These are phyloP conservation scores for Ustilago trichophora DNA, from an alignment of 1,284 basidiomycete genomes.

Conservation along the genomic window DNA sequence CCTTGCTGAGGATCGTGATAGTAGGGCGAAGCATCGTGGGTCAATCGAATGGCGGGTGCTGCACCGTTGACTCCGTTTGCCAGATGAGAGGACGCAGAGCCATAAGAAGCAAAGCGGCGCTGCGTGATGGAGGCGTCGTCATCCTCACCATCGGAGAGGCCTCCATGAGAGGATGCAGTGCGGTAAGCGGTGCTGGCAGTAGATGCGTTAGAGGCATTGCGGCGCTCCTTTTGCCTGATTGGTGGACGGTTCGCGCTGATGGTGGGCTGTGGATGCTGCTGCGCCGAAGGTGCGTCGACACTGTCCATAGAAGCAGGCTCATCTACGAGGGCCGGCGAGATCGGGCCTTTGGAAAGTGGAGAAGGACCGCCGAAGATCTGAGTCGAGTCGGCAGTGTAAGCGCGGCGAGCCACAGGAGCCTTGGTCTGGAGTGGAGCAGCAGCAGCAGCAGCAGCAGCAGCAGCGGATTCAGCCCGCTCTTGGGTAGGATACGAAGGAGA, in stretches of 20 bases:
- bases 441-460: constrained; percentile 1
- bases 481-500: neutral
- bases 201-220: constrained; percentile 38
- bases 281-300: neutral
- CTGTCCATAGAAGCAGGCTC: constrained; percentile 11
- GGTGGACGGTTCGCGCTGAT: constrained; percentile 1
- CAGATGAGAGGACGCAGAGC: constrained; percentile 16
- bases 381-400: constrained; percentile 30
- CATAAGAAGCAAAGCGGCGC: constrained; percentile 21
- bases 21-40: constrained; percentile 42
- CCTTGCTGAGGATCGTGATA: constrained; percentile 12
- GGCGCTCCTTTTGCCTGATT: constrained; percentile 16
- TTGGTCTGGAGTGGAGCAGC: constrained; percentile 17
- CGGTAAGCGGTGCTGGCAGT: constrained; percentile 42
- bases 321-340: constrained; percentile 8
- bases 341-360: neutral
- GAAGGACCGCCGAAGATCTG: constrained; percentile 4
- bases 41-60: constrained; percentile 42
- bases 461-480: neutral
- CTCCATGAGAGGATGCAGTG: constrained; percentile 38
- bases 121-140: constrained; percentile 18
- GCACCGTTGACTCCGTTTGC: constrained; percentile 8
- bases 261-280: constrained; percentile 11
- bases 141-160: constrained; percentile 18
- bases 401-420: constrained; percentile 36